Evolutionary conservation across 1,139 yeast species (phyloP).

Genomic region (Pichia sp.): DNA sequence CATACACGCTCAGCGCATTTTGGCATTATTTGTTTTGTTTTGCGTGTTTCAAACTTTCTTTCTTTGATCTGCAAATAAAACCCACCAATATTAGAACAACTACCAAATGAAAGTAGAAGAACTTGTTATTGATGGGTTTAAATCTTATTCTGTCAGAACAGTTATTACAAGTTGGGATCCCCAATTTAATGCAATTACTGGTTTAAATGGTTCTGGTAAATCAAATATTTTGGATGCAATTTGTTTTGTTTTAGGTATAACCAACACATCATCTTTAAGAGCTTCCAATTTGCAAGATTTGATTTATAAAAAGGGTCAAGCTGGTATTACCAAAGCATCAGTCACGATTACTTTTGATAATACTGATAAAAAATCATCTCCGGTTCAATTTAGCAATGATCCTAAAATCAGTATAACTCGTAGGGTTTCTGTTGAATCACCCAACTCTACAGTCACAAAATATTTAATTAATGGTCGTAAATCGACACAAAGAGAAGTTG

Average conservation of each 20-base stretch:
- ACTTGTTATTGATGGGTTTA: constrained; percentile 93
- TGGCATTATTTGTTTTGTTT: background rate
- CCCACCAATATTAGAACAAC: background rate
- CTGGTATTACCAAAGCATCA: constrained; percentile 95
- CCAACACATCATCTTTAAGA: constrained; percentile 88
- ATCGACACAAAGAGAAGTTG: constrained; percentile 91
- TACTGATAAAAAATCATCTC: constrained; percentile 64
- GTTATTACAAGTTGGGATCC: constrained; percentile 94
- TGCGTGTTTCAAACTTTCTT: background rate
- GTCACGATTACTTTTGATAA: constrained; percentile 95
- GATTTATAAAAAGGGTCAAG: constrained; percentile 95
- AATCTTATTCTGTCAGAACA: constrained; percentile 94
- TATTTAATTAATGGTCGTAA: constrained; percentile 93
- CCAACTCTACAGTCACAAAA: constrained; percentile 38
- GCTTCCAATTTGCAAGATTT: constrained; percentile 91
- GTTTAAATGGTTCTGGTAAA: constrained; percentile 95
- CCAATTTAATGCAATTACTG: constrained; percentile 95
- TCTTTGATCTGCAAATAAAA: background rate
- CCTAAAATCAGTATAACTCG: constrained; percentile 86
- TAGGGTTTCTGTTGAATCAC: constrained; percentile 81
- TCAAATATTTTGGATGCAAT: constrained; percentile 94
- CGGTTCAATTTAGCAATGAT: constrained; percentile 80
- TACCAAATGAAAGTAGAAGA: constrained; percentile 81
- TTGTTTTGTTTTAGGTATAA: constrained; percentile 95
- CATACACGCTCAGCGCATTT: background rate